Evolutionary conservation across 495 filamentous ascomycete species (phyloP).

Genomic region (Amphirosellinia nigrospora): DNA sequence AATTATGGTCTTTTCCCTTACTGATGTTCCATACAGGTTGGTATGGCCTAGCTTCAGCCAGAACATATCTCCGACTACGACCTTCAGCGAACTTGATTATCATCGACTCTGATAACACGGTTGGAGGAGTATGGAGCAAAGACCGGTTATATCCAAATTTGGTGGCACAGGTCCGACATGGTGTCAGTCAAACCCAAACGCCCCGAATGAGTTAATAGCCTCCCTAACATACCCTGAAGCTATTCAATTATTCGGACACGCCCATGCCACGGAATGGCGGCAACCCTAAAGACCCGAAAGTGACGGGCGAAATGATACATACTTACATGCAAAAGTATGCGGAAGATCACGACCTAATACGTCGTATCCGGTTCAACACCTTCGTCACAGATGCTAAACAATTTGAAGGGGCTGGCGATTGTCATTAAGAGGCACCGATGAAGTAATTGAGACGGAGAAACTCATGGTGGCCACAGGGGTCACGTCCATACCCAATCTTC

Average conservation of each 20-base stretch:
- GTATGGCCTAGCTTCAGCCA: constrained; percentile 51
- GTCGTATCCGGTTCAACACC: constrained; percentile 40
- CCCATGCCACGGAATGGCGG: constrained; percentile 40
- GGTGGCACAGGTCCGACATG: constrained; percentile 41
- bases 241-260: constrained; percentile 48
- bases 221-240: constrained; percentile 27
- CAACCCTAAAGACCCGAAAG: constrained; percentile 34
- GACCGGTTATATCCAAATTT: constrained; percentile 57
- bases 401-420: constrained; percentile 38
- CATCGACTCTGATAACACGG: constrained; percentile 50
- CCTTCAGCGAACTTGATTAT: constrained; percentile 49
- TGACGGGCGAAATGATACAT: constrained; percentile 43
- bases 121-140: constrained; percentile 60
- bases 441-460: constrained; percentile 41
- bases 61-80: constrained; percentile 49
- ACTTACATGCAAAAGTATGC: constrained; percentile 40
- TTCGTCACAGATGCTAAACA: constrained; percentile 37
- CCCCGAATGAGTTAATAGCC: not conserved
- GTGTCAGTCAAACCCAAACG: constrained; percentile 18
- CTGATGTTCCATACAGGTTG: constrained; percentile 39
- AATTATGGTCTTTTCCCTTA: not conserved
- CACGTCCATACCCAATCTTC: constrained; percentile 49
- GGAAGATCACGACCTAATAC: constrained; percentile 38
- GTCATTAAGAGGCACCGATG: constrained; percentile 26
- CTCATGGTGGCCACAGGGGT: constrained; percentile 54